These are phyloP conservation scores for Cystobasidium sp. DNA, from an alignment of 1,284 basidiomycete genomes.

Conservation along the genomic window DNA sequence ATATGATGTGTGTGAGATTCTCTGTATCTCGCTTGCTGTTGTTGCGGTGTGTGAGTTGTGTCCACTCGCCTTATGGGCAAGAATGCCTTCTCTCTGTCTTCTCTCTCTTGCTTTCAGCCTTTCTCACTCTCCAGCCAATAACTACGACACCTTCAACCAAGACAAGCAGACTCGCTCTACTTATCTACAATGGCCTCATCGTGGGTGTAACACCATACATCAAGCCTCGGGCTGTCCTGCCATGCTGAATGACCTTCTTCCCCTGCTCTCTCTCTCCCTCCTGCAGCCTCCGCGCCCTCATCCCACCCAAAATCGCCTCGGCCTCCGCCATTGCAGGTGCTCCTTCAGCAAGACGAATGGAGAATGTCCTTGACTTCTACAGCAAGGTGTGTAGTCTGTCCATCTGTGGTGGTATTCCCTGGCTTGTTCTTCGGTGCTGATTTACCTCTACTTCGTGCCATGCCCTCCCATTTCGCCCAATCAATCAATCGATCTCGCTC, in stretches of 20 bases:
- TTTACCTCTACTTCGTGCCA: not conserved
- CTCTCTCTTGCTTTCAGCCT: not conserved
- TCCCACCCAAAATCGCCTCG: conserved; percentile 55
- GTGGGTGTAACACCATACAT: conserved; percentile 1
- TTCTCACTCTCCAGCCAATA: not conserved
- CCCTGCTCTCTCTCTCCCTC: not conserved
- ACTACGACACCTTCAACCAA: not conserved
- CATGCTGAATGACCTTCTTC: not conserved
- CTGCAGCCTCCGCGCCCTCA: conserved; percentile 45
- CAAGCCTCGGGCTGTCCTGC: not conserved
- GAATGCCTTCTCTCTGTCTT: not conserved
- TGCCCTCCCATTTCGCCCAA: conserved; percentile 1
- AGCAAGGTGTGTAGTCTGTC: conserved; percentile 48
- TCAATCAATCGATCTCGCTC: not conserved
- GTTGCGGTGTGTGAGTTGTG: no score
- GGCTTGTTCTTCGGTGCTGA: not conserved
- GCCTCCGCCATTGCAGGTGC: conserved; percentile 51
- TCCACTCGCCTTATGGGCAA: not conserved
- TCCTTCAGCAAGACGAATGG: conserved; percentile 53
- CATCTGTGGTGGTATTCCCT: not conserved
- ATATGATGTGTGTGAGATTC: not conserved
- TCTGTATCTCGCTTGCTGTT: not conserved
- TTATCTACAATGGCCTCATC: conserved; percentile 34
- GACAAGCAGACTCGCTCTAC: not conserved
- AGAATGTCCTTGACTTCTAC: conserved; percentile 55